phyloP scores from a whole-genome alignment of 2,329 filamentous ascomycete species.

The Cladosporium sp. region DNA sequence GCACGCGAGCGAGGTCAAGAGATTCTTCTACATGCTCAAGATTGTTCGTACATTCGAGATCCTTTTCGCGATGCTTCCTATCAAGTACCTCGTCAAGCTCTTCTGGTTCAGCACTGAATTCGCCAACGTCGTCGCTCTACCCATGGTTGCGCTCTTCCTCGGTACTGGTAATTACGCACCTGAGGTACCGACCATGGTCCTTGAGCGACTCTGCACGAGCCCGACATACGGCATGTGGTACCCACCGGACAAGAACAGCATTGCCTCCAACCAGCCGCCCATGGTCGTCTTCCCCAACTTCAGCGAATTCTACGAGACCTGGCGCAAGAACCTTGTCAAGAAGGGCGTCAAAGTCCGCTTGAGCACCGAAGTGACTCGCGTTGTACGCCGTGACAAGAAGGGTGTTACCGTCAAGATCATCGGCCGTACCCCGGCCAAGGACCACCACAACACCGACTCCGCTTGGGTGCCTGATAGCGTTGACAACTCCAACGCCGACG shows the following conservation, averaged over 20 bases:
- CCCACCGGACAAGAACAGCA: constrained; percentile 44
- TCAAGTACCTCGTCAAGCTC: constrained; percentile 61
- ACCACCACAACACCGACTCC: constrained; percentile 44
- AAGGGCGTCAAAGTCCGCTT: constrained; percentile 56
- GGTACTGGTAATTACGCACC: constrained; percentile 72
- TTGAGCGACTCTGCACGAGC: constrained; percentile 50
- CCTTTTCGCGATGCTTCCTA: constrained; percentile 55
- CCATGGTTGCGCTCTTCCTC: constrained; percentile 68
- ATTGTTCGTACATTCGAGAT: constrained; percentile 59
- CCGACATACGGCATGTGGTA: constrained; percentile 60
- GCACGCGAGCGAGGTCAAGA: constrained; percentile 53
- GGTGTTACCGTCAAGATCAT: constrained; percentile 50
- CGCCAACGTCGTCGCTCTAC: constrained; percentile 65
- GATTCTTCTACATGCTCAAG: constrained; percentile 52
- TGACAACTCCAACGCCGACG: constrained; percentile 36
- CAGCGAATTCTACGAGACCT: constrained; percentile 57
- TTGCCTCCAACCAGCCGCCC: constrained; percentile 49
- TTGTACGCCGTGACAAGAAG: constrained; percentile 49
- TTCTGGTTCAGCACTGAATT: constrained; percentile 69
- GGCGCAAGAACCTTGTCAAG: constrained; percentile 51
- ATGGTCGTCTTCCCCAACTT: constrained; percentile 63
- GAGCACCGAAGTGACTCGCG: constrained; percentile 52
- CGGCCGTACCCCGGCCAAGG: constrained; percentile 38
- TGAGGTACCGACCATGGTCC: constrained; percentile 64
- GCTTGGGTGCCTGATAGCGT: constrained; percentile 37